phyloP scores from a whole-genome alignment of 1,284 basidiomycete species.

The Malassezia furfur region DNA sequence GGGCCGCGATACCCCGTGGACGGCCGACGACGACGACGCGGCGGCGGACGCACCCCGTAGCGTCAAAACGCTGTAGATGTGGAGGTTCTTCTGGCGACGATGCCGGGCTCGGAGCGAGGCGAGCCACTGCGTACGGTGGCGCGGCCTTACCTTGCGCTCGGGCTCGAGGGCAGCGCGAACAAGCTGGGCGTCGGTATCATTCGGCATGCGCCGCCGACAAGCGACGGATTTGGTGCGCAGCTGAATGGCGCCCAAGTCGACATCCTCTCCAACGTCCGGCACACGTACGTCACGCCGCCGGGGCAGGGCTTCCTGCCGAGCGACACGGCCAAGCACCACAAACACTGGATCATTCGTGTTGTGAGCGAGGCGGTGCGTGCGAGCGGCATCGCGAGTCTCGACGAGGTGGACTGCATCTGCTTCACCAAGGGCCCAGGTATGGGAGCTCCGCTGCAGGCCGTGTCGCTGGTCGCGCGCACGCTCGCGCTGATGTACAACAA shows the following conservation, averaged over 20 bases:
- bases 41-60: constrained; percentile 5
- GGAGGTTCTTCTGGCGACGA: neutral
- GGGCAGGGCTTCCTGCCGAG: constrained; percentile 92
- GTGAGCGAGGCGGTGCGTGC: constrained; percentile 69
- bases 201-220: constrained; percentile 57
- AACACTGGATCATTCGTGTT: constrained; percentile 78
- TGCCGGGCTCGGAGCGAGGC: neutral
- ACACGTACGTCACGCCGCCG: constrained; percentile 96
- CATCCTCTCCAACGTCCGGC: constrained; percentile 59
- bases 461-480: constrained; percentile 88
- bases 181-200: constrained; percentile 95
- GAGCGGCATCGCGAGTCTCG: constrained; percentile 59
- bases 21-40: constrained; percentile 1
- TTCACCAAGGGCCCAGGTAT: constrained; percentile 99
- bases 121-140: constrained; percentile 29
- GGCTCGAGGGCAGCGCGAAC: constrained; percentile 59
- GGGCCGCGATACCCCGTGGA: neutral
- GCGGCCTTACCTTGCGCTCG: constrained; percentile 37
- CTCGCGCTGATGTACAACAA: constrained; percentile 77
- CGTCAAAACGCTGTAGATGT: constrained; percentile 12
- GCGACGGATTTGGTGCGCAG: constrained; percentile 61
- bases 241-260: constrained; percentile 33
- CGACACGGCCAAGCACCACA: constrained; percentile 91
- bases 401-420: constrained; percentile 84
- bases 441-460: constrained; percentile 91